A percentile compares a stretch with the other conserved stretches of the same genome.
Conservation (phyloP, 805 yeast genomes). For the Blastobotrys muscicola region DNA sequence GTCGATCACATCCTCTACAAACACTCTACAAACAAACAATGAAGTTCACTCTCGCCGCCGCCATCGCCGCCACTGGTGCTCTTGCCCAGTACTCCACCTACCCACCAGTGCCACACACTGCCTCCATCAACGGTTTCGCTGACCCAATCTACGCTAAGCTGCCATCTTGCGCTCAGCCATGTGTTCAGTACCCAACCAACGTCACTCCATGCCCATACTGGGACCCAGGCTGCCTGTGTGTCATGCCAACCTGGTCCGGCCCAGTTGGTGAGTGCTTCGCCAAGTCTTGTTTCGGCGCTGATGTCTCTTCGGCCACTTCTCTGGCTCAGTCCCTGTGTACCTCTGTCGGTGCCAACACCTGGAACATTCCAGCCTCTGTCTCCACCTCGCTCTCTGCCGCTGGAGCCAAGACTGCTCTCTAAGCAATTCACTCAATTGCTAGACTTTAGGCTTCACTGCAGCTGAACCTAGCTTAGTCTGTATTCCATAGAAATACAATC, state of each 20-base stretch:
- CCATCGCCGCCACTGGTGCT: conserved; percentile 1
- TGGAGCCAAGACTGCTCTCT: conserved; percentile 26
- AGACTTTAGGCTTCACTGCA: neutral
- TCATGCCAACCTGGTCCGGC: conserved; percentile 40
- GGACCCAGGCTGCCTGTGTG: conserved; percentile 44
- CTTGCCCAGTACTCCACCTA: conserved; percentile 25
- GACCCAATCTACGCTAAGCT: conserved; percentile 32
- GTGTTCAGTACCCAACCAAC: conserved; percentile 21
- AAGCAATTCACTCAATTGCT: conserved; percentile 5
- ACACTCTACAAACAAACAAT: neutral
- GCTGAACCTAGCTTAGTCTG: too few species aligned
- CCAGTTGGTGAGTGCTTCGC: conserved; percentile 37
- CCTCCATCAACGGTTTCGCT: conserved; percentile 39
- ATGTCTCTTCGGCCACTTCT: conserved; percentile 31
- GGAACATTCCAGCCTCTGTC: conserved; percentile 38
- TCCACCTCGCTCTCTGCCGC: conserved; percentile 27
- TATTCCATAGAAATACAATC: too few species aligned
- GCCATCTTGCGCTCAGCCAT: conserved; percentile 37
- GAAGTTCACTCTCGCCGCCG: neutral
- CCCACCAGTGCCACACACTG: conserved; percentile 39
- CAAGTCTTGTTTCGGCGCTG: conserved; percentile 29
- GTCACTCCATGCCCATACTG: conserved; percentile 44
- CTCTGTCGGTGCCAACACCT: conserved; percentile 32
- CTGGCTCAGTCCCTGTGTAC: conserved; percentile 36
- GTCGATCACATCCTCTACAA: neutral